Percentiles rank a stretch among this genome's conserved stretches.
Conservation (phyloP, 2,329 filamentous ascomycete genomes). For the Dothiorella sarmentorum region DNA sequence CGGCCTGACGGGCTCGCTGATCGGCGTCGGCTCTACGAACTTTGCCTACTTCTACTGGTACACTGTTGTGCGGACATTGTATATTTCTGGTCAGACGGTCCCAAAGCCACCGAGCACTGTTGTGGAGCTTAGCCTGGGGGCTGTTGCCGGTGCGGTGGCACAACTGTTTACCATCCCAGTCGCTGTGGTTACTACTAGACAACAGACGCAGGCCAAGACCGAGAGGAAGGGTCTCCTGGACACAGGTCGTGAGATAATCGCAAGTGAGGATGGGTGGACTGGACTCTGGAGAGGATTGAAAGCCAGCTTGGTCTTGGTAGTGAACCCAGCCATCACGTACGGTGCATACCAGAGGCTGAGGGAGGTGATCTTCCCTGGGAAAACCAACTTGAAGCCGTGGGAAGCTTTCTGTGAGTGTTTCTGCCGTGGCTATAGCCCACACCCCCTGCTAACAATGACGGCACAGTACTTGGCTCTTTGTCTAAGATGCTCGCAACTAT, state of each 20-base stretch:
- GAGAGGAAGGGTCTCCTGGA: slow-evolving; percentile 84
- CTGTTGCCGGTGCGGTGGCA: slow-evolving; percentile 81
- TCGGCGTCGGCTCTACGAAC: slow-evolving; percentile 95
- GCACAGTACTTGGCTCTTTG: slow-evolving; percentile 77
- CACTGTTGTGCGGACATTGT: slow-evolving; percentile 77
- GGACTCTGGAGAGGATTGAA: slow-evolving; percentile 95
- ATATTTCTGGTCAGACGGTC: slow-evolving; percentile 59
- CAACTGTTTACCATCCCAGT: slow-evolving; percentile 97
- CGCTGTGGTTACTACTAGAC: slow-evolving; percentile 88
- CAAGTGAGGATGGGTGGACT: slow-evolving; percentile 82
- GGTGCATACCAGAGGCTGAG: slow-evolving; percentile 90
- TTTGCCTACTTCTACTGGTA: slow-evolving; percentile 99
- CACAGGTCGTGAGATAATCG: slow-evolving; percentile 82
- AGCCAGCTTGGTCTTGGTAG: slow-evolving; percentile 88
- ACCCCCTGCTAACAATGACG: background rate
- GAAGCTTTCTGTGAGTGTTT: slow-evolving; percentile 81
- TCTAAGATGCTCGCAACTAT: slow-evolving; percentile 92
- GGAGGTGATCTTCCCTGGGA: slow-evolving; percentile 72
- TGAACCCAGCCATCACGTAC: slow-evolving; percentile 97
- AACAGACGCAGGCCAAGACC: slow-evolving; percentile 83
- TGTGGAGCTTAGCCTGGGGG: slow-evolving; percentile 79
- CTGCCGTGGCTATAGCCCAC: background rate
- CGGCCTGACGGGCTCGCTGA: slow-evolving; percentile 78
- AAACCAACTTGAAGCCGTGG: slow-evolving; percentile 69
- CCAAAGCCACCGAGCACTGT: slow-evolving; percentile 70